These are phyloP conservation scores for Penicillium roqueforti DNA, from an alignment of 495 filamentous ascomycete genomes.

Conservation along the genomic window DNA sequence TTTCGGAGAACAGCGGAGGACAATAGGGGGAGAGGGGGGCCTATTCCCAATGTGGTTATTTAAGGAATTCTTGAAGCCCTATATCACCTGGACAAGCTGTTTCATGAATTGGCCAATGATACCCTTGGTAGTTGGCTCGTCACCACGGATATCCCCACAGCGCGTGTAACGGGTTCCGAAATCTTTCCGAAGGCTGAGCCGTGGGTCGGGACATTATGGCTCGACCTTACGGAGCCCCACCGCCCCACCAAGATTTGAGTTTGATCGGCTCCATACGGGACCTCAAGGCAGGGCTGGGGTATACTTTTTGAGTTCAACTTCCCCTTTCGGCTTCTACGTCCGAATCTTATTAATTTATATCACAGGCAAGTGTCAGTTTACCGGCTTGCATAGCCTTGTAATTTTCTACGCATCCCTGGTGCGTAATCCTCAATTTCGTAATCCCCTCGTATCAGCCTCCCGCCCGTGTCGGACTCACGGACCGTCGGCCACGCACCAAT, in stretches of 20 bases:
- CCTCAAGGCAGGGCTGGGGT: no score
- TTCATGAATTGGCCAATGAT: neutral
- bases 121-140: neutral
- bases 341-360: no score
- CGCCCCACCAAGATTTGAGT: no score
- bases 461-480: neutral
- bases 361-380: no score
- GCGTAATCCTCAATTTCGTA: no score
- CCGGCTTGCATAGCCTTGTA: no score
- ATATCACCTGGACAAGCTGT: neutral
- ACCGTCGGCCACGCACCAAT: neutral
- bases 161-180: neutral
- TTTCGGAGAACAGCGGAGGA: neutral
- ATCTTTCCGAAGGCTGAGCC: neutral
- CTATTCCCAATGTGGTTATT: neutral
- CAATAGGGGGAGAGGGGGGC: neutral
- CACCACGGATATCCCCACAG: neutral
- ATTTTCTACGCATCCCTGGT: no score
- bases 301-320: no score
- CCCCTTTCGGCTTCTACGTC: no score
- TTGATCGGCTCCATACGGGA: no score
- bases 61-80: neutral
- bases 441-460: no score
- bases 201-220: slow-evolving; percentile 2
- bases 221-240: no score